These are phyloP conservation scores for Psidium friedrichsthalianum DNA, from an alignment of 345 rosid genomes.

Conservation along the genomic window DNA sequence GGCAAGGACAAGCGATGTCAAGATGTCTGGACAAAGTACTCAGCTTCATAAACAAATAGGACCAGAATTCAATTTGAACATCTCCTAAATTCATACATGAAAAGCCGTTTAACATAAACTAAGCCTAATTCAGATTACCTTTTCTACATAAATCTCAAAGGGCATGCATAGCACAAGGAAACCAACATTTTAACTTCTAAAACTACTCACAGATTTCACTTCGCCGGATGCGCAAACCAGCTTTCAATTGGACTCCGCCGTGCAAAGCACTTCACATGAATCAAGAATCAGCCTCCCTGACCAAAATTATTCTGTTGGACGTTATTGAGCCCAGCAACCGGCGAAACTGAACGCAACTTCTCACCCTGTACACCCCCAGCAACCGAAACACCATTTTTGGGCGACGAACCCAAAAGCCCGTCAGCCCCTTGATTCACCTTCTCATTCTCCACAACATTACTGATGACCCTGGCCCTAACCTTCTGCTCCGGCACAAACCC, in stretches of 20 bases:
- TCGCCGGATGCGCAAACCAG: not conserved
- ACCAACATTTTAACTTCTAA: not conserved
- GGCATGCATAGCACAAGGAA: not conserved
- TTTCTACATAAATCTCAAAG: not conserved
- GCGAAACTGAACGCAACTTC: not conserved
- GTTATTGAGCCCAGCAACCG: not conserved
- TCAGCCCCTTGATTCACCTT: not conserved
- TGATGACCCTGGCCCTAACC: not conserved
- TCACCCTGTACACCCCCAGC: not conserved
- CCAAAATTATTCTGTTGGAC: not conserved
- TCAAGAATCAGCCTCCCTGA: not conserved
- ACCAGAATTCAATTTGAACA: not conserved
- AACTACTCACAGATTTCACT: not conserved
- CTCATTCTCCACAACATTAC: not conserved
- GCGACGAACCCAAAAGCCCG: not conserved
- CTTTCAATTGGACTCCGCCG: not conserved
- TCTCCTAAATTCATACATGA: not conserved
- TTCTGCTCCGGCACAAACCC: constrained; percentile 2
- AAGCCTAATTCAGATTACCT: not conserved
- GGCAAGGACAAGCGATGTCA: not conserved
- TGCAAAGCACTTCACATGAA: not conserved
- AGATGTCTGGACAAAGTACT: not conserved
- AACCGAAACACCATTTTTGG: not conserved
- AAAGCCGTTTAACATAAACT: not conserved
- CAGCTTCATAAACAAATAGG: not conserved